Evolutionary conservation across 2,329 filamentous ascomycete species (phyloP).

Genomic region (Stemphylium vesicarium): DNA sequence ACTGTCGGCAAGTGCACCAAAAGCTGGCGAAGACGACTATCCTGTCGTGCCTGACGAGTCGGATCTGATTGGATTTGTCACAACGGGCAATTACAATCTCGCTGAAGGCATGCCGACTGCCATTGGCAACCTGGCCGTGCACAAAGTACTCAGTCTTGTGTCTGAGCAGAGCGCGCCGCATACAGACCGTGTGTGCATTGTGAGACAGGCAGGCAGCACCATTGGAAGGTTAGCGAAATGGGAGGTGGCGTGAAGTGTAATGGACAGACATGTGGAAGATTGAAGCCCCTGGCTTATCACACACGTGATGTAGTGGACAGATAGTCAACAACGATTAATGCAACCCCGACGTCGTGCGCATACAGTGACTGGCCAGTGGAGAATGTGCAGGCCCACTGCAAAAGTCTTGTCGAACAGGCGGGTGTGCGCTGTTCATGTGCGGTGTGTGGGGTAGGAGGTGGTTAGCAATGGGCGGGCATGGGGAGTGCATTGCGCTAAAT

Average conservation of each 20-base stretch:
- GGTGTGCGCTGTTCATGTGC: constrained; percentile 8
- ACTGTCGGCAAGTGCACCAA: constrained; percentile 5
- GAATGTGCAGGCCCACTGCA: neutral
- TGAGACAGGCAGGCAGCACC: constrained; percentile 79
- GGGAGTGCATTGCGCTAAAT: constrained; percentile 20
- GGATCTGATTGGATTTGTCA: constrained; percentile 89
- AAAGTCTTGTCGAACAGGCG: neutral
- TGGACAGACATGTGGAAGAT: neutral
- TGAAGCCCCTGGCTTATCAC: neutral
- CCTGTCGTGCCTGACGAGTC: constrained; percentile 73
- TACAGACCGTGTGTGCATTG: constrained; percentile 69
- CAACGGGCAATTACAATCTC: constrained; percentile 82
- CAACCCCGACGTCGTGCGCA: neutral
- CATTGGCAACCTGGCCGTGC: constrained; percentile 72
- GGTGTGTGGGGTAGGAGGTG: constrained; percentile 15
- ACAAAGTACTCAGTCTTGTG: constrained; percentile 60
- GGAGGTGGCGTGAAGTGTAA: constrained; percentile 64
- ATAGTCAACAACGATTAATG: neutral
- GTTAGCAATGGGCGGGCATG: constrained; percentile 14
- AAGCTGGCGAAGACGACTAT: constrained; percentile 53
- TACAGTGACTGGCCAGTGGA: neutral
- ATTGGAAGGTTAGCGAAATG: constrained; percentile 81
- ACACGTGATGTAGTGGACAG: neutral
- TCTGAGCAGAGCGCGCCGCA: constrained; percentile 27
- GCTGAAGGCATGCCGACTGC: constrained; percentile 76